phyloP scores from a whole-genome alignment of 768 basidiomycete species.

The Boletales sp. region DNA sequence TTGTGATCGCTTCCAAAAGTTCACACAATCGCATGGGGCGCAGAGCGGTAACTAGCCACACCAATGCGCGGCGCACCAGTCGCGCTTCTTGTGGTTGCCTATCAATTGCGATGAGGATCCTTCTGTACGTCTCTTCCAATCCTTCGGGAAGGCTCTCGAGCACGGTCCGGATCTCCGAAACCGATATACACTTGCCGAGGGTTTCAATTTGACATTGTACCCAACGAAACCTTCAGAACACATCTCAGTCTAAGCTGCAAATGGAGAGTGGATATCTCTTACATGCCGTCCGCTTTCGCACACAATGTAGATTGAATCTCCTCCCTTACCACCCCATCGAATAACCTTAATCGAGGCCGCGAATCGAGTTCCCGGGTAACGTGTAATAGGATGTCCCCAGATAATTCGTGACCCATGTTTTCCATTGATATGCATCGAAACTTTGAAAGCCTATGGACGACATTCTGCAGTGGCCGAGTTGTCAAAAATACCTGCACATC shows the following conservation, averaged over 20 bases:
- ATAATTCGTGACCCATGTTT: not conserved
- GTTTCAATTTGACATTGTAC: no score
- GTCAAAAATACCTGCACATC: slow-evolving; percentile 8
- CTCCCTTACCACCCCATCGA: slow-evolving; percentile 1
- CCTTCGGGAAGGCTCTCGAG: no score
- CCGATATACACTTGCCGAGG: no score
- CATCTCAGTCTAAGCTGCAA: no score
- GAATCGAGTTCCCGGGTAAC: slow-evolving; percentile 9
- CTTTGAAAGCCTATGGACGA: not conserved
- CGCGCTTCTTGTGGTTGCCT: no score
- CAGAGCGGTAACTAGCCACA: slow-evolving; percentile 10
- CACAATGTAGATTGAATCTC: slow-evolving; percentile 7
- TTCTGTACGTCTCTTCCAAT: no score
- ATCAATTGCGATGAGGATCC: no score
- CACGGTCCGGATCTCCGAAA: no score
- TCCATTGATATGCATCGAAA: slow-evolving; percentile 11
- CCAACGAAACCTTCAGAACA: no score
- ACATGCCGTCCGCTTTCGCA: slow-evolving; percentile 20
- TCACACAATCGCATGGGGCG: slow-evolving; percentile 5
- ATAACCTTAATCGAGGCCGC: slow-evolving; percentile 1
- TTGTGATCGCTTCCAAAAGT: slow-evolving; percentile 7
- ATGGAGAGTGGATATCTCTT: not conserved
- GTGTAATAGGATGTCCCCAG: slow-evolving; percentile 7
- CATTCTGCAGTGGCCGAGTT: slow-evolving; percentile 4
- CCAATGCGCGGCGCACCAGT: no score